phyloP scores from a whole-genome alignment of 768 basidiomycete genomes.

The Boletus barrowsii region DNA sequence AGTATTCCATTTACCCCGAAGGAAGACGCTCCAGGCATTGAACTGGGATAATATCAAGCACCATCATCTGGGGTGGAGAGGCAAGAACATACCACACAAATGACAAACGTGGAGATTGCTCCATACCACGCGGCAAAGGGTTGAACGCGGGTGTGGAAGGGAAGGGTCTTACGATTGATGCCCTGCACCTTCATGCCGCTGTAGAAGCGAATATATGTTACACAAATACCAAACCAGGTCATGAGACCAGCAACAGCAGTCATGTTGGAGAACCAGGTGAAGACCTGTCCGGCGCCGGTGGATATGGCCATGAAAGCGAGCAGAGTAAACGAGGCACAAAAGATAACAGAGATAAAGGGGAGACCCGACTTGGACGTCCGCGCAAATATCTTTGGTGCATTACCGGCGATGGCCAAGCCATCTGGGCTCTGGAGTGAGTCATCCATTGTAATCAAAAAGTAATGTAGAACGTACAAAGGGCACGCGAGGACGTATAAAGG shows the following conservation, averaged over 20 bases:
- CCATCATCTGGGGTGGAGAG: neutral
- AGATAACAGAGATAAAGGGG: conserved; percentile 69
- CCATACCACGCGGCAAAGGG: conserved; percentile 70
- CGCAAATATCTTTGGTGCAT: conserved; percentile 79
- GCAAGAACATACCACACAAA: conserved; percentile 56
- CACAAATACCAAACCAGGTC: conserved; percentile 76
- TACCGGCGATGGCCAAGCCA: conserved; percentile 74
- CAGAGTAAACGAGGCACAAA: conserved; percentile 61
- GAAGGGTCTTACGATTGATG: conserved; percentile 64
- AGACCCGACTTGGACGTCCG: conserved; percentile 69
- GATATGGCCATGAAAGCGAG: conserved; percentile 83
- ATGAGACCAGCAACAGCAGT: conserved; percentile 66
- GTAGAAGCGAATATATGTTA: conserved; percentile 83
- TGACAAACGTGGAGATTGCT: conserved; percentile 34
- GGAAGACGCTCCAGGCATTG: conserved; percentile 51
- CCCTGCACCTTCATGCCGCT: conserved; percentile 80
- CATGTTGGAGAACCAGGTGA: conserved; percentile 79
- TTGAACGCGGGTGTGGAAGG: conserved; percentile 65
- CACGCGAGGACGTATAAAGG: conserved; percentile 84
- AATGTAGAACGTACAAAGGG: conserved; percentile 59
- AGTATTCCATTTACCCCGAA: conserved; percentile 48
- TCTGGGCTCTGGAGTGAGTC: conserved; percentile 40
- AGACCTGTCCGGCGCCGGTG: conserved; percentile 66
- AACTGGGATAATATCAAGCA: conserved; percentile 42
- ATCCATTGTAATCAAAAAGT: neutral